These are phyloP conservation scores for Magnusiomyces suaveolens DNA, from an alignment of 1,139 yeast species.

Conservation along the genomic window DNA sequence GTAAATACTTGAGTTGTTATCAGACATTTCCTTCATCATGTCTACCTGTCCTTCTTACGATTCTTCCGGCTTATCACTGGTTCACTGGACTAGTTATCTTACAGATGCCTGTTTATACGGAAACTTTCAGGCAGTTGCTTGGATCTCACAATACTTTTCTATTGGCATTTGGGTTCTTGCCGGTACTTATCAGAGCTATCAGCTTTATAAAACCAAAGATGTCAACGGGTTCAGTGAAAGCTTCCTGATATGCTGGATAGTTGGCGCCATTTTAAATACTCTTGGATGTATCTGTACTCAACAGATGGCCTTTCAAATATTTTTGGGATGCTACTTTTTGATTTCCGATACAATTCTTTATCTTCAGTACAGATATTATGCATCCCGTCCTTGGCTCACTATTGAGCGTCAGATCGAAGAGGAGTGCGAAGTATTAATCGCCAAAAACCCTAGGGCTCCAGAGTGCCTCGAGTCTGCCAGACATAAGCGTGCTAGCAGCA, in stretches of 20 bases:
- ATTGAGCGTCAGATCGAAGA: conserved; percentile 1
- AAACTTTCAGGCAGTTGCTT: conserved; percentile 20
- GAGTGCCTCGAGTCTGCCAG: neutral
- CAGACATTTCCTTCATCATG: neutral
- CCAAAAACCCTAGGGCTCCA: neutral
- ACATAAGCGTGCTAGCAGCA: neutral
- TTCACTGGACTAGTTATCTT: conserved; percentile 16
- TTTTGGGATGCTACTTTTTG: conserved; percentile 24
- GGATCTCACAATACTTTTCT: conserved; percentile 23
- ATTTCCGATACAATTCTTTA: conserved; percentile 23
- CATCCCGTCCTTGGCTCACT: conserved; percentile 12
- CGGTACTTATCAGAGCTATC: conserved; percentile 27
- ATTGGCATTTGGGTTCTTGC: conserved; percentile 28
- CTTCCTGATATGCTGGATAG: conserved; percentile 27
- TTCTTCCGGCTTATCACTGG: conserved; percentile 6
- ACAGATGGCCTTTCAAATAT: conserved; percentile 28
- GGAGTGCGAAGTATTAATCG: conserved; percentile 1
- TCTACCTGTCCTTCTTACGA: neutral
- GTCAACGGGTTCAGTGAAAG: conserved; percentile 29
- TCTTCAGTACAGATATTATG: conserved; percentile 25
- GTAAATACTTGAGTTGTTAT: neutral
- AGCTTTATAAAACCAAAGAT: conserved; percentile 23
- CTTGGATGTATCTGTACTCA: conserved; percentile 27
- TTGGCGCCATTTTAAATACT: conserved; percentile 28
- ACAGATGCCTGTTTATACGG: conserved; percentile 19